Evolutionary conservation across 352 stramenopile species (phyloP).

Genomic region (Phytophthora multivora): DNA sequence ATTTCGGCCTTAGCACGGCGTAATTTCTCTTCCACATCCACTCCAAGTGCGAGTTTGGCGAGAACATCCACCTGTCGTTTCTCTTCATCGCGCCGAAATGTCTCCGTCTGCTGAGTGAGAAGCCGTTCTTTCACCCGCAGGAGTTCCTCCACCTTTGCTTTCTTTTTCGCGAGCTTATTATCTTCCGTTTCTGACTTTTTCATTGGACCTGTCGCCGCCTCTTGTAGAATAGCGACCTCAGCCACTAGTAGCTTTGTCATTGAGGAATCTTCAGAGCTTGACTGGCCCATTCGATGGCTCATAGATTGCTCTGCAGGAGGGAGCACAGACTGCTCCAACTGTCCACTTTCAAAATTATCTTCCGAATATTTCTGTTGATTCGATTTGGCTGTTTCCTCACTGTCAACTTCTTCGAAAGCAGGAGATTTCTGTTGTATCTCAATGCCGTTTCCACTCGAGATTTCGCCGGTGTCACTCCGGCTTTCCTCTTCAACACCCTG

Average conservation of each 20-base stretch:
- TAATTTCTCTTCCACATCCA: slow-evolving; percentile 41
- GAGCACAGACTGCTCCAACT: slow-evolving; percentile 1
- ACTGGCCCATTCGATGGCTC: slow-evolving; percentile 24
- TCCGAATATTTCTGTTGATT: slow-evolving; percentile 25
- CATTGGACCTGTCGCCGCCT: not conserved
- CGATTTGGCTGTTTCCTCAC: slow-evolving; percentile 7
- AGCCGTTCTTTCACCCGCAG: slow-evolving; percentile 43
- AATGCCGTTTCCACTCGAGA: slow-evolving; percentile 11
- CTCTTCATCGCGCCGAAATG: slow-evolving; percentile 46
- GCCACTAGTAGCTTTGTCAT: slow-evolving; percentile 53
- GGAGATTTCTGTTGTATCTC: not conserved
- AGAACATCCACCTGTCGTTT: slow-evolving; percentile 44
- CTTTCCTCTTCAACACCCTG: not conserved
- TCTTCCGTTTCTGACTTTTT: slow-evolving; percentile 4
- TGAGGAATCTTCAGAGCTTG: slow-evolving; percentile 54
- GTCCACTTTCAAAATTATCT: slow-evolving; percentile 24
- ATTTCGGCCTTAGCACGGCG: slow-evolving; percentile 35
- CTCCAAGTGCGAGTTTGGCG: slow-evolving; percentile 40
- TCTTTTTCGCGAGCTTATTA: slow-evolving; percentile 49
- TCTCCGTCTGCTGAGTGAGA: slow-evolving; percentile 33
- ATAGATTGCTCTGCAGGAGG: slow-evolving; percentile 9
- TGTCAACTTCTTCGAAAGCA: not conserved
- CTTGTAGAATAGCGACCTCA: slow-evolving; percentile 29
- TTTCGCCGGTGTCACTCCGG: slow-evolving; percentile 3
- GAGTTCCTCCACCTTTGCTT: slow-evolving; percentile 44